Conservation (phyloP, 169 alveolate species). For the Ichthyophthirius multifiliis region DNA sequence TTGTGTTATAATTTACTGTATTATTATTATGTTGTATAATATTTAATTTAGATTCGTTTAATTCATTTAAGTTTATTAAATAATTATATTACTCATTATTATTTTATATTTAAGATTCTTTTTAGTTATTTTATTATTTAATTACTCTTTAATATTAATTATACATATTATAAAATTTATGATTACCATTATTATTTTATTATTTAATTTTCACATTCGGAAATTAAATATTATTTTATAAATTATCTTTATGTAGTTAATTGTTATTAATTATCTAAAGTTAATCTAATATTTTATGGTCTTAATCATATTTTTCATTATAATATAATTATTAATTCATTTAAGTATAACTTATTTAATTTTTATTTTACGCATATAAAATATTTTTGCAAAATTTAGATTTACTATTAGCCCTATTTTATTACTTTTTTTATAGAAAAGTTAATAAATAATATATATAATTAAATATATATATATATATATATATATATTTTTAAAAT, state of each 20-base stretch:
- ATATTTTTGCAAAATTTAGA: not conserved
- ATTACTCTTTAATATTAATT: not conserved
- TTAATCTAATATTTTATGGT: not conserved
- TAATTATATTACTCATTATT: not conserved
- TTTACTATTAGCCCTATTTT: conserved; percentile 15
- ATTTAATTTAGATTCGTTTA: conserved; percentile 1
- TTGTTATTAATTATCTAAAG: not conserved
- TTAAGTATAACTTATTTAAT: not conserved
- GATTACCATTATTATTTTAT: not conserved
- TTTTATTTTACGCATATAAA: not conserved
- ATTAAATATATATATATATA: not conserved
- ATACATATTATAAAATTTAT: not conserved
- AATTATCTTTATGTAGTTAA: not conserved
- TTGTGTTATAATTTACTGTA: conserved; percentile 33
- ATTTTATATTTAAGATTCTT: not conserved
- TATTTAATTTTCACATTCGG: not conserved
- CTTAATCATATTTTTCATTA: not conserved
- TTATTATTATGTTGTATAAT: conserved; percentile 30
- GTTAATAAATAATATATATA: not conserved
- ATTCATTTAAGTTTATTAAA: not conserved
- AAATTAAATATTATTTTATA: not conserved
- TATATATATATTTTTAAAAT: not conserved
- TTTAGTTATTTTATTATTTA: not conserved
- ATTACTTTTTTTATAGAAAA: not conserved
- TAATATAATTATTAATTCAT: not conserved